phyloP scores from a whole-genome alignment of 2,329 filamentous ascomycete species.

The Monosporascus sp. region DNA sequence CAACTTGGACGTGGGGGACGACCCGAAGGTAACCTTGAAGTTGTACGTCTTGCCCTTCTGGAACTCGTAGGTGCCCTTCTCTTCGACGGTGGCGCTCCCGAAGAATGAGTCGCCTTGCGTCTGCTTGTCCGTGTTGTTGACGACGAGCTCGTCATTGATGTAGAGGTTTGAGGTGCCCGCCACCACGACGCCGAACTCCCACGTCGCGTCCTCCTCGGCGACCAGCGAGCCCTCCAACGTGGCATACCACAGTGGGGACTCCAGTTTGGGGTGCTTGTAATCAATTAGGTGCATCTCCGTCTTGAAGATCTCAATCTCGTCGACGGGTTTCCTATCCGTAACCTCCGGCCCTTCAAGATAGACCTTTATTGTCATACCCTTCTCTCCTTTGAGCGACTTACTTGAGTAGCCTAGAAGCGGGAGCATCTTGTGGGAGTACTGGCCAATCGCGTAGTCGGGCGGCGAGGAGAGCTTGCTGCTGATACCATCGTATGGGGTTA shows the following conservation, averaged over 20 bases:
- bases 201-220: slow-evolving; percentile 54
- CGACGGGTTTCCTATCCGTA: slow-evolving; percentile 43
- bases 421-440: slow-evolving; percentile 60
- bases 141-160: slow-evolving; percentile 55
- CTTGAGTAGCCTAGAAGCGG: slow-evolving; percentile 51
- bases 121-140: slow-evolving; percentile 63
- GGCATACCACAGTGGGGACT: slow-evolving; percentile 49
- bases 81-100: slow-evolving; percentile 58
- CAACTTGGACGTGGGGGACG: slow-evolving; percentile 52
- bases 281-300: slow-evolving; percentile 46
- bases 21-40: slow-evolving; percentile 55
- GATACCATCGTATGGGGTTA: slow-evolving; percentile 70
- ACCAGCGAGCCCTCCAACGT: slow-evolving; percentile 57
- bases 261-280: slow-evolving; percentile 48
- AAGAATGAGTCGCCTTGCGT: slow-evolving; percentile 59
- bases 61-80: slow-evolving; percentile 52
- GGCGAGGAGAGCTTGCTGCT: slow-evolving; percentile 41
- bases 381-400: slow-evolving; percentile 45
- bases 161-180: slow-evolving; percentile 61
- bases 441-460: slow-evolving; percentile 52
- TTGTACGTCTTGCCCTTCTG: slow-evolving; percentile 55
- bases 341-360: slow-evolving; percentile 54
- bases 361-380: slow-evolving; percentile 57
- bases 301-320: slow-evolving; percentile 41
- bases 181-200: slow-evolving; percentile 62